Base-by-base conservation (phyloP, 2,329 filamentous ascomycete genomes). In the Graphiopsis chlorocephala region DNA sequence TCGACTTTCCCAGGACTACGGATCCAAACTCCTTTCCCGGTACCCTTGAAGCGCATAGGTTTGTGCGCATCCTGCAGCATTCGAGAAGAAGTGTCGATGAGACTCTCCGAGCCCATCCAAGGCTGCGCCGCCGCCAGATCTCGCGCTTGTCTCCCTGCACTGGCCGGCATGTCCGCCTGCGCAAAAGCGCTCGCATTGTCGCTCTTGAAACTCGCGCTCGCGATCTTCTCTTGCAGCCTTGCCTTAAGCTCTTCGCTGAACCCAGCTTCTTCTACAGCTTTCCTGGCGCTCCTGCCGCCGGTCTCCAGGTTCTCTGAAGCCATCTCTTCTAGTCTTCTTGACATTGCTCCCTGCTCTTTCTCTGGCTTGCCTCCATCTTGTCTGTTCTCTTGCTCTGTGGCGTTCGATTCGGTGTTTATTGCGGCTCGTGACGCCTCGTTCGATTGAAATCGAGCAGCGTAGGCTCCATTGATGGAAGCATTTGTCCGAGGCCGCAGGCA, bases 21-120 rank as follows among this genome's bases (percentile, higher is more conserved):
- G 8, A 77, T 71, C 75, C 72, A 23, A 47, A 71, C 28, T 11
- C 56, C 56, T 29, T 29, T 57, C 14, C 61, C 25, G n/a, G 35
- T 28, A 10, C 56, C 33, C 23, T 38, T 58, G 8, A 75, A 74
- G 45, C 81, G 80, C 15, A 85, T 72, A 20, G 84, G 85, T 72
- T 87, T 88, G 70, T 85, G 84, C 17, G 84, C 81, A 71, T 88
- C 86, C 55, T 85, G 83, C 11, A 89, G 81, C 85, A 98, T 98
- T 33, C 95, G 88, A 57, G 96, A 79, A 25, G 92, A 88, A 0
- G 90, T 84, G 75, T 97, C 93, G 70, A 89, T 86, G 1, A 89
- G 79, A 5, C 81, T 82, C 78, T 98, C 95, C 14, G 85, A 82
- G 2, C 94, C 95, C 0, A 85, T 87, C 95, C 95, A 99, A 1